These are phyloP conservation scores for Penicillium waksmanii DNA, from an alignment of 495 filamentous ascomycete species.

Conservation along the genomic window DNA sequence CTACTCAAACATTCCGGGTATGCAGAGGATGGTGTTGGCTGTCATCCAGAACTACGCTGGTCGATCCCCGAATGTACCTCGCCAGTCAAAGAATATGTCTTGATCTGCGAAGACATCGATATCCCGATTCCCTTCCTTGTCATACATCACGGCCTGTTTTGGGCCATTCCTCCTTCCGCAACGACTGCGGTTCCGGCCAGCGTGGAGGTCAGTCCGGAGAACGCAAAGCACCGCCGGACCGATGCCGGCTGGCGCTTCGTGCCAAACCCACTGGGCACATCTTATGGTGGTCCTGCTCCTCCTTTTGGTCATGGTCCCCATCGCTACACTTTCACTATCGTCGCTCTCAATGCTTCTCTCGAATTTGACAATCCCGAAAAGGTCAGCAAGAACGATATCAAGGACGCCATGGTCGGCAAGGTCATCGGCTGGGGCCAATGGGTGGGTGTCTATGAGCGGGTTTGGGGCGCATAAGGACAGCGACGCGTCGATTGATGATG, in stretches of 20 bases:
- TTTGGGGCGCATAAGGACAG: slow-evolving; percentile 17
- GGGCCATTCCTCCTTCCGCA: slow-evolving; percentile 41
- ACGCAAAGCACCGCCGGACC: slow-evolving; percentile 20
- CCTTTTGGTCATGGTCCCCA: slow-evolving; percentile 52
- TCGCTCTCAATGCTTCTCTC: slow-evolving; percentile 48
- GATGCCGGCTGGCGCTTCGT: slow-evolving; percentile 48
- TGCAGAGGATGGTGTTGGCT: slow-evolving; percentile 39
- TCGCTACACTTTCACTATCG: slow-evolving; percentile 54
- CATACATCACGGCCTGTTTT: slow-evolving; percentile 52
- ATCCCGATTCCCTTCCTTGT: slow-evolving; percentile 47
- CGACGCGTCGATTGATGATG: not conserved
- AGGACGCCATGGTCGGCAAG: slow-evolving; percentile 47
- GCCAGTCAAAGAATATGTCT: slow-evolving; percentile 48
- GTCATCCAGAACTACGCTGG: slow-evolving; percentile 48
- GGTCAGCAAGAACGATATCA: slow-evolving; percentile 47
- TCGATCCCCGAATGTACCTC: slow-evolving; percentile 20
- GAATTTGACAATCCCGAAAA: slow-evolving; percentile 33
- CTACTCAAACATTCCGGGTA: slow-evolving; percentile 39
- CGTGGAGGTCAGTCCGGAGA: slow-evolving; percentile 31
- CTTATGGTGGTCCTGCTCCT: slow-evolving; percentile 47
- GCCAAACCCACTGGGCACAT: slow-evolving; percentile 29
- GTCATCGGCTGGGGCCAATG: slow-evolving; percentile 55
- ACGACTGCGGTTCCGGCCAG: slow-evolving; percentile 36
- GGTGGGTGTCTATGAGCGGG: slow-evolving; percentile 51
- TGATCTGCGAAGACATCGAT: slow-evolving; percentile 58